Evolutionary conservation across 169 alveolate genomes (phyloP), one percentile per base, ranked within the genome.

Genomic region (Besnoitia besnoiti): DNA sequence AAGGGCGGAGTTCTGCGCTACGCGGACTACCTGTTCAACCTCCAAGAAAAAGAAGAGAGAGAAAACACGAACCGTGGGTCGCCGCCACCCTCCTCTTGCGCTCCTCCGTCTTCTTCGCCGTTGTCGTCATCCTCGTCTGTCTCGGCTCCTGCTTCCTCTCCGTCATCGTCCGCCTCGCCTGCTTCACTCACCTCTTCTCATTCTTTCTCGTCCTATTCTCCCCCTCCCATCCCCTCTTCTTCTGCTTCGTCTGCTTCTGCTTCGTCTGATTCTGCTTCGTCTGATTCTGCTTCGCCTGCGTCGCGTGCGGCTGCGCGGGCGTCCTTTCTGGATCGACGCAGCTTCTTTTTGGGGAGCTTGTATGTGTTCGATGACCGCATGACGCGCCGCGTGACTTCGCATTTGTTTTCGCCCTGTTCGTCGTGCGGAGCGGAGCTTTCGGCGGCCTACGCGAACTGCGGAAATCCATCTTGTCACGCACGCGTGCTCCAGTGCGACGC

Each of bases 331-430:
- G 87, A 77, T 27, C 10, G 37, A 2, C 49, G 59, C 21, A 88
- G 92, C 35, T 51, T 92, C 33, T 79, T 90, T 55, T 16, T 46
- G 77, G 95, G 95, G 40, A 67, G 92, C 44, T 73, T 88, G 40
- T 93, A 93, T 79, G 95, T 93, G 2, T 93, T 93, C 67, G 95
- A 93, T 49, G 55, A 90, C 37, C 92, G 95, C 19, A 89, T 93
- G 93, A 51, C 94, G 47, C 90, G 90, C 77, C 77, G 33, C 42
- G 75, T 93, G 21, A 93, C 95, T 1, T 55, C 88, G 8, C 94
- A 93, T 67, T 21, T 80, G 61, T 59, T 90, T 33, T 59, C 94
- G 35, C 75, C 42, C n/a, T 93, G 95, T 89, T 10, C 12, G 33
- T 27, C 37, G 30, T 93, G 95, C 47, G 35, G 75, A 16, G 16